phyloP scores from a whole-genome alignment of 805 yeast species.

The Spathaspora hagerdaliae region DNA sequence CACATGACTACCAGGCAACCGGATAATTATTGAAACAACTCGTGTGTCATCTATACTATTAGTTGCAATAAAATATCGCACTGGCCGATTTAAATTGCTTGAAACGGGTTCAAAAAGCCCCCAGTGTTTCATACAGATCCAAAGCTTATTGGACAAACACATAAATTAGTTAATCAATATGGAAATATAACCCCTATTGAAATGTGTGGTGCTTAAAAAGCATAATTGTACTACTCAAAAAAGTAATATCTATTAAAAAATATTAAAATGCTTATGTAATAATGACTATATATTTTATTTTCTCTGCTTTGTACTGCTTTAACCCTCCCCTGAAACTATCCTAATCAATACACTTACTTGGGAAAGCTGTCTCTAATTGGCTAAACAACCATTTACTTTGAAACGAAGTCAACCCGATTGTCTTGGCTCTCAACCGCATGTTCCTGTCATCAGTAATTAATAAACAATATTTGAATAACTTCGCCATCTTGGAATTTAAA shows the following conservation, averaged over 20 bases:
- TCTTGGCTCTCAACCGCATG: conserved; percentile 63
- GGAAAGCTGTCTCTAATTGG: conserved; percentile 43
- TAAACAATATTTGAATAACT: conserved; percentile 51
- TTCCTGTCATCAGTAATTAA: conserved; percentile 72
- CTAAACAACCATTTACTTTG: conserved; percentile 60
- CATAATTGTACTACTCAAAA: background rate
- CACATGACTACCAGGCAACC: too few species aligned
- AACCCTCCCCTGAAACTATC: background rate
- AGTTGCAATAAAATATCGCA: too few species aligned
- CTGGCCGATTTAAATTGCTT: too few species aligned
- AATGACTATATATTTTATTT: background rate
- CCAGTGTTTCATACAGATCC: too few species aligned
- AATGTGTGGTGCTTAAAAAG: too few species aligned
- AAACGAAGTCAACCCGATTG: conserved; percentile 50
- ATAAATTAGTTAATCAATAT: too few species aligned
- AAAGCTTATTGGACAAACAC: too few species aligned
- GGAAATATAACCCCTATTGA: too few species aligned
- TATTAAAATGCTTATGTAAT: background rate
- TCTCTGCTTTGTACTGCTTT: background rate
- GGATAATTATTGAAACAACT: too few species aligned
- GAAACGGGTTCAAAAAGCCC: too few species aligned
- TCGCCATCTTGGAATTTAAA: conserved; percentile 34
- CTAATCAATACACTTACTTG: conserved; percentile 52
- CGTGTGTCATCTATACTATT: too few species aligned
- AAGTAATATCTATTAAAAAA: background rate